phyloP scores from a whole-genome alignment of 352 stramenopile species.

The Pythium plurisporium region DNA sequence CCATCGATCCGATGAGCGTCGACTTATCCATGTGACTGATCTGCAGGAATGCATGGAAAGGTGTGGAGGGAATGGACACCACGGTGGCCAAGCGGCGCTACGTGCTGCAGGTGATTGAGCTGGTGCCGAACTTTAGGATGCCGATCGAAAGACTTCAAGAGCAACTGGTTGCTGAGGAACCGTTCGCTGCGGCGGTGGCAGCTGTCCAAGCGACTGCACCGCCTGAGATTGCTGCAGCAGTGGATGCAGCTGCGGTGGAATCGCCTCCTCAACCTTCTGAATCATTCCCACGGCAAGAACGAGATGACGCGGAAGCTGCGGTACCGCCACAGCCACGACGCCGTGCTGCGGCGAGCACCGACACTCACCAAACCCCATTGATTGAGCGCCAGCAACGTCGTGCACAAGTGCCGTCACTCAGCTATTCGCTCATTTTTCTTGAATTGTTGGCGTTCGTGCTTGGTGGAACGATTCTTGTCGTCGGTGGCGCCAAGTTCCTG shows the following conservation, averaged over 20 bases:
- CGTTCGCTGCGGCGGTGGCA: not conserved
- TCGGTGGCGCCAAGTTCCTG: constrained; percentile 11
- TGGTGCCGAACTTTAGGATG: constrained; percentile 45
- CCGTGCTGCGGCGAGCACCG: not conserved
- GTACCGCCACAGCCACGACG: not conserved
- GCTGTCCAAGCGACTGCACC: not conserved
- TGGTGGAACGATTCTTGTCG: constrained; percentile 9
- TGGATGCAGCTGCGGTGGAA: not conserved
- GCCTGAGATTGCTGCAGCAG: not conserved
- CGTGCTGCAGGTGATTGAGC: constrained; percentile 42
- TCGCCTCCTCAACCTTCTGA: not conserved
- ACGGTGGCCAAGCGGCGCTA: constrained; percentile 46
- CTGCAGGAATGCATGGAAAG: constrained; percentile 50
- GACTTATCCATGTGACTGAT: not conserved
- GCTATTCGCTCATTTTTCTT: constrained; percentile 15
- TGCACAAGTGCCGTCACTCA: constrained; percentile 12
- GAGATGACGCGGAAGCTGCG: not conserved
- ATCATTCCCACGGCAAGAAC: not conserved
- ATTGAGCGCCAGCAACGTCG: constrained; percentile 16
- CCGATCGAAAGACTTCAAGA: constrained; percentile 11
- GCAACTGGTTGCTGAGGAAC: not conserved
- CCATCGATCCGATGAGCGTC: not conserved
- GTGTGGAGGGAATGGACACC: constrained; percentile 30
- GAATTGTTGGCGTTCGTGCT: constrained; percentile 21
- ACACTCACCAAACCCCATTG: not conserved